Base-by-base conservation (phyloP, 306 rosid species). In the Trichosanthes truncata region DNA sequence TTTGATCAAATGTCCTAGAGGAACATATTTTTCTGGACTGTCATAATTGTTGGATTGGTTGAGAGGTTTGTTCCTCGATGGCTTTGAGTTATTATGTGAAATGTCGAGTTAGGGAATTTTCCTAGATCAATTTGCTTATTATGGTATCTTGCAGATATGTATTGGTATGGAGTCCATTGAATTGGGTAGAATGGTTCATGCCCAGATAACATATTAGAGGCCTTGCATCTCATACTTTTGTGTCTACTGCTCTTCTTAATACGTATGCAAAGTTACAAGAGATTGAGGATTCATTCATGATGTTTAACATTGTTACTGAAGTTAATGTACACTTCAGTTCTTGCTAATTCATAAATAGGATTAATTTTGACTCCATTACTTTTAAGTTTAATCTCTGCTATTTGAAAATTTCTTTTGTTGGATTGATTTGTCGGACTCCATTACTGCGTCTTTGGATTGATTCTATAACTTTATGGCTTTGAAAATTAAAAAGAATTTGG, bases 171-270 rank as follows among this genome's bases (percentile, higher is more conserved):
- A 66, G 72, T 82, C 86, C 31, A 23, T 80, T 63, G 80, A 62
- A 74, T 78, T 89, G 81, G 89, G 92, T 5, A 82, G 83, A 81
- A 89, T 86, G 89, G 88, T 89, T 53, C 97, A 89, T 80, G 89
- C 90, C 56, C 97, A 87, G 67, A 86, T 90, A 83, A 84, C 86
- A n/a, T 80, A 77, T 79, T 3, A 82, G 90, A 43, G 97, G 93
- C n/a, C 87, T 88, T 89, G 79, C 82, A 8, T 66, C 51, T 76
- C 85, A 88, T 79, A 78, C 87, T 4, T 88, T 85, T 84, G 92
- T 90, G 3, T 83, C 77, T 40, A 88, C 91, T 4, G 83, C 97
- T 48, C 91, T 93, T 86, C 93, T 93, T n/a, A 90, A 89, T 89
- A 87, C 89, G 87, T 93, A 90, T 84, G 91, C 91, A 3, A 93